Base-by-base conservation (phyloP, 495 filamentous ascomycete species). In the Penicillium tannophilum region DNA sequence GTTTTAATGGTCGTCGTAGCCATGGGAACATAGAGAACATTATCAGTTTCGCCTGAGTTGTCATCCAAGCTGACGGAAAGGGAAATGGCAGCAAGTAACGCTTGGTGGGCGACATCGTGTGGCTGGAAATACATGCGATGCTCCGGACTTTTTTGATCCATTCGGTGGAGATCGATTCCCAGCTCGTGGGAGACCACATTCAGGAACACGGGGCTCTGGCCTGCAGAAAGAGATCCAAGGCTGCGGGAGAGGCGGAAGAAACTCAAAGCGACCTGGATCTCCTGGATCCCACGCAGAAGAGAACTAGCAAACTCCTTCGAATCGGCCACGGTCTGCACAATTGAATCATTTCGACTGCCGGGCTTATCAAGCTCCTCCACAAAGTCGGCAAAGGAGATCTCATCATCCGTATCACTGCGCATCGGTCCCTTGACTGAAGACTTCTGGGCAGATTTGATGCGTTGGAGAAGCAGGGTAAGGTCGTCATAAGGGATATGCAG, bases 81-180 rank as follows among this genome's bases (percentile, higher is more conserved):
- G 6, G 94, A 95, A 20, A 97, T 88, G 6, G 91, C 94, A 17
- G 94, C 92, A 30, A 95, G 80, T 44, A 99, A 81, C 23, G 94
- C 94, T 79, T 99, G 93, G 68, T 99, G 94, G 19, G 94, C 94
- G 61, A 97, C 84, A 64, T 97, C 95, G 53, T 89, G 86, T 11
- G 89, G 86, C 14, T 92, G 92, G 71, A 99, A 99, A 75, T 99
- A 99, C 94, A 99, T 99, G 53, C 93, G 88, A 82, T 99, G 94
- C 3, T 92, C 93, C 0, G 94, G 92, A 39, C 91, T 96, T 63
- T 90, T 93, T 28, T 90, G 90, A 68, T 99, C 95, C 57, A 99
- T 86, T 16, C 94, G 86, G 70, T 98, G 89, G 33, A 98, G 77
- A 64, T 99, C 94, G 64, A 98, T 83, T 53, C 93, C 92, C 31